Evolutionary conservation across 495 filamentous ascomycete species (phyloP).

Genomic region (Articulospora tetracladia): DNA sequence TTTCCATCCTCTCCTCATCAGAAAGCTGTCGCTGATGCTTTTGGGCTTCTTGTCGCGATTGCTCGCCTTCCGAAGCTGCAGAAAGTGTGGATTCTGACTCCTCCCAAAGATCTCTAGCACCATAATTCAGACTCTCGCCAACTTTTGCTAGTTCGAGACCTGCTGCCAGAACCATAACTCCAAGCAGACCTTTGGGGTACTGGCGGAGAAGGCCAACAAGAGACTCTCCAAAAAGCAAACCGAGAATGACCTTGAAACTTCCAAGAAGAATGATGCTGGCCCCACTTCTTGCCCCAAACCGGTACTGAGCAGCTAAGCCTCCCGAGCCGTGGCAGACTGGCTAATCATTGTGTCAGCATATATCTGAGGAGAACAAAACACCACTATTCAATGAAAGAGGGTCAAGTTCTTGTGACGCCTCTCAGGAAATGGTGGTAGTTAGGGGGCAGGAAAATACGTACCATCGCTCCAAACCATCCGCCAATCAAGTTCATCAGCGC

Average conservation of each 20-base stretch:
- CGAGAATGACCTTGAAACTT: slow-evolving; percentile 67
- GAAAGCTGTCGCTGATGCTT: slow-evolving; percentile 36
- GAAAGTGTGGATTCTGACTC: slow-evolving; percentile 29
- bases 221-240: slow-evolving; percentile 65
- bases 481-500: slow-evolving; percentile 76
- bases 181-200: slow-evolving; percentile 72
- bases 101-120: slow-evolving; percentile 56
- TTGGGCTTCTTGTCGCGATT: background rate
- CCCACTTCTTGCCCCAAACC: slow-evolving; percentile 87
- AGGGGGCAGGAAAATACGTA: too few relatives aligned
- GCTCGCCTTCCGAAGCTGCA: slow-evolving; percentile 9
- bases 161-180: slow-evolving; percentile 84
- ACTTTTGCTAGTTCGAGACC: slow-evolving; percentile 82
- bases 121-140: slow-evolving; percentile 74
- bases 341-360: too few relatives aligned
- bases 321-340: slow-evolving; percentile 93
- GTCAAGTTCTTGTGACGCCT: too few relatives aligned
- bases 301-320: slow-evolving; percentile 82
- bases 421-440: too few relatives aligned
- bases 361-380: too few relatives aligned
- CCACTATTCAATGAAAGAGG: too few relatives aligned
- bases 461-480: slow-evolving; percentile 92
- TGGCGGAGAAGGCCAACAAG: slow-evolving; percentile 60
- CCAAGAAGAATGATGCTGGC: slow-evolving; percentile 79
- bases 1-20: slow-evolving; percentile 59